Conservation (phyloP, 768 basidiomycete species). For the Mycena metata region DNA sequence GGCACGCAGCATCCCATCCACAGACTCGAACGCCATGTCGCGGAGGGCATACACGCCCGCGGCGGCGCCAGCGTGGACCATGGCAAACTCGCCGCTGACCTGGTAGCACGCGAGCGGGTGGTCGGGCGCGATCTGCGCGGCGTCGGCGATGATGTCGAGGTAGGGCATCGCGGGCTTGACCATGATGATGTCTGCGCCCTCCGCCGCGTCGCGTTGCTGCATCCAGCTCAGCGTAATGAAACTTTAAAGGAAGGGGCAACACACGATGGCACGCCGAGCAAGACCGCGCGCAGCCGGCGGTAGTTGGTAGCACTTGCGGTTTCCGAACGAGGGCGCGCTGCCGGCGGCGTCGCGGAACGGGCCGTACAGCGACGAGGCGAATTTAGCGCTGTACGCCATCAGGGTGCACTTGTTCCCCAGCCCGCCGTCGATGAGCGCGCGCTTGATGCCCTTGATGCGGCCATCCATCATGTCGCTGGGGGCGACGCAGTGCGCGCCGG, state of each 20-base stretch:
- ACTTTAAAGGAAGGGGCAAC: slow-evolving; percentile 49
- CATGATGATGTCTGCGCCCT: slow-evolving; percentile 99
- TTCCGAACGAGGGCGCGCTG: slow-evolving; percentile 93
- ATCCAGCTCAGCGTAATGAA: neutral
- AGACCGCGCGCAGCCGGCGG: slow-evolving; percentile 91
- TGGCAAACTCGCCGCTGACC: slow-evolving; percentile 97
- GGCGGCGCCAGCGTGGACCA: slow-evolving; percentile 93
- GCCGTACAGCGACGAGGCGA: slow-evolving; percentile 94
- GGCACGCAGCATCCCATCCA: slow-evolving; percentile 92
- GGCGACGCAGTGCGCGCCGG: slow-evolving; percentile 98
- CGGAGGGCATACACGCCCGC: slow-evolving; percentile 95
- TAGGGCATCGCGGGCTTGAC: slow-evolving; percentile 97
- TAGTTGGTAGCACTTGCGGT: slow-evolving; percentile 98
- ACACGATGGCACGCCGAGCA: slow-evolving; percentile 91
- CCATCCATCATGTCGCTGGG: slow-evolving; percentile 99
- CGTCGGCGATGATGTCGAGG: slow-evolving; percentile 95
- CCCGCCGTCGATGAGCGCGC: slow-evolving; percentile 84
- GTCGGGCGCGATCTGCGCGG: slow-evolving; percentile 82
- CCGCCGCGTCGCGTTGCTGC: slow-evolving; percentile 87
- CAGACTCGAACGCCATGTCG: slow-evolving; percentile 94
- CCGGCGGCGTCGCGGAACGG: slow-evolving; percentile 99
- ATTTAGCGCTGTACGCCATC: slow-evolving; percentile 99
- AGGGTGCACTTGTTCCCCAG: slow-evolving; percentile 90
- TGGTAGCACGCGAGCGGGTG: slow-evolving; percentile 97
- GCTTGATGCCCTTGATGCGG: slow-evolving; percentile 90